phyloP scores from a whole-genome alignment of 768 basidiomycete species.

The Lactarius psammicola region DNA sequence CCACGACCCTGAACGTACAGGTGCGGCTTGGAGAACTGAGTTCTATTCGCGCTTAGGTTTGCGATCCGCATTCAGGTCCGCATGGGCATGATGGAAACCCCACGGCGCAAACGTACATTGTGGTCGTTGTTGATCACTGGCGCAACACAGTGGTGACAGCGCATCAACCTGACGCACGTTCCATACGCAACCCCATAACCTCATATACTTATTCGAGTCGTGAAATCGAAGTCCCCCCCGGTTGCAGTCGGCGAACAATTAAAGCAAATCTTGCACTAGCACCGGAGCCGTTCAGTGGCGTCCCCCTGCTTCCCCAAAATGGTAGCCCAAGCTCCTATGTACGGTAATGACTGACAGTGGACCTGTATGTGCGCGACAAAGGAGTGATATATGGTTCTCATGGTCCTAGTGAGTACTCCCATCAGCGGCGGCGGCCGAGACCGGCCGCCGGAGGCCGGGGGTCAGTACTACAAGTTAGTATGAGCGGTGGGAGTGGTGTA shows the following conservation, averaged over 20 bases:
- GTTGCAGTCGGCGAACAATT: conserved; percentile 1
- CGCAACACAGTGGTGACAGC: conserved; percentile 1
- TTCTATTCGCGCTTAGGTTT: background rate
- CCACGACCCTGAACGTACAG: background rate
- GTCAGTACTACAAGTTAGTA: background rate
- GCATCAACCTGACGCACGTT: conserved; percentile 4
- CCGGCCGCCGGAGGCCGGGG: conserved; percentile 15
- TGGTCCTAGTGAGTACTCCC: background rate
- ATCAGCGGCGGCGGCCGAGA: background rate
- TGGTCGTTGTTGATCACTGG: background rate
- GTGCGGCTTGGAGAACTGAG: background rate
- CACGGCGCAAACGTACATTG: background rate
- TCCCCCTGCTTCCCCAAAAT: background rate
- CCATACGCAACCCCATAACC: background rate
- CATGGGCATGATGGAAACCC: background rate
- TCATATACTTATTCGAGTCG: background rate
- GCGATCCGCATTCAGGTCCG: background rate
- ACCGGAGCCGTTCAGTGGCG: background rate
- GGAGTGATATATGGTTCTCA: background rate
- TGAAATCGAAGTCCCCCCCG: background rate
- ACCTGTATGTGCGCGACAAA: conserved; percentile 4
- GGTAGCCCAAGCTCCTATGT: background rate
- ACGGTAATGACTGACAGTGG: background rate
- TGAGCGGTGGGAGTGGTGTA: background rate
- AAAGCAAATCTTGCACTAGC: background rate